Base-by-base conservation (phyloP, 352 stramenopile genomes). In the Pythium biforme region DNA sequence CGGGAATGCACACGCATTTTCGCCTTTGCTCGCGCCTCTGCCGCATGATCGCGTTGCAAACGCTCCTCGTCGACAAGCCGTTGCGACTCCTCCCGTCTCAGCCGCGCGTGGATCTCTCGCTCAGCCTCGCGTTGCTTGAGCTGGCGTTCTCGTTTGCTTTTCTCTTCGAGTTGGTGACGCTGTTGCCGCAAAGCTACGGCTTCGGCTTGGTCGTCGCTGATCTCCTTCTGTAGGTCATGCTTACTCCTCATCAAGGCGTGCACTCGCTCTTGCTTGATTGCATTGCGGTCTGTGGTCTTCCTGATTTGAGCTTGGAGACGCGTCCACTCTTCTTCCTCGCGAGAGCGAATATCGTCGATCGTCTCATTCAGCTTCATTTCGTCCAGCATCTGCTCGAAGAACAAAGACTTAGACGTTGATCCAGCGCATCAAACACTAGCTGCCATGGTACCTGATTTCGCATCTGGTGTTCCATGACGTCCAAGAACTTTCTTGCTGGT, bases 51-150 rank as follows among this genome's bases (percentile, higher is more conserved):
- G 34, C 72, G 77, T 10, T 73, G 73, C 20, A 20, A 59, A 33
- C 76, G 79, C 60, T 90, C 81, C 1, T 87, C 75, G 14, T 81
- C 69, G 48, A 82, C 73, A 56, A 88, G 70, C 19, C 33, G 75
- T 5, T 55, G 65, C 48, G 78, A 75, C 31, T 90, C 81, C 54
- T 90, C 81, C 19, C 78, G 58, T 0, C 70, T 70, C 11, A 90
- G 54, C 8, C 75, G 66, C 10, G 66, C 64, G 26, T 76, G 69
- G 34, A 90, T 64, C 14, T 61, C 66, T 27, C 70, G 60, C 40
- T 90, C 76, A 6, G 75, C 81, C 34, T 88, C 78, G 67, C 71
- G 70, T 25, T 84, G 81, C 4, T 72, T 69, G 19, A 75, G 71
- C 4, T 66, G 23, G 0, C 75, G 76, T 52, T 86, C 76, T 46